These are phyloP conservation scores for Chalciporus chontae DNA, from an alignment of 768 basidiomycete species.

Conservation along the genomic window DNA sequence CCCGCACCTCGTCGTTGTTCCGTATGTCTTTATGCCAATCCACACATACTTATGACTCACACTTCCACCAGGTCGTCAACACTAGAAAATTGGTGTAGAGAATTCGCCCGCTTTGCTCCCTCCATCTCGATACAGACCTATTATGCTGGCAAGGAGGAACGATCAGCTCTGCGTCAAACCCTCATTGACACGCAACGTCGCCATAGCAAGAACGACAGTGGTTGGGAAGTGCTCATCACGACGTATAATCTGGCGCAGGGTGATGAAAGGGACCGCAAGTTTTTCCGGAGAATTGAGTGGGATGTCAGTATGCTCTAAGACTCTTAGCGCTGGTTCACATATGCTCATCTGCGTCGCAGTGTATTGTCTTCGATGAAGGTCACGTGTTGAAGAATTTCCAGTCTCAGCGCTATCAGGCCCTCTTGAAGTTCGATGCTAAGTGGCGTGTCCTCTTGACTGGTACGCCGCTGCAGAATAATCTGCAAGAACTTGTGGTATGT, in stretches of 20 bases:
- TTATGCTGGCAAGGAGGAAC: slow-evolving; percentile 90
- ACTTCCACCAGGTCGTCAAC: slow-evolving; percentile 72
- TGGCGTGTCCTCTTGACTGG: slow-evolving; percentile 95
- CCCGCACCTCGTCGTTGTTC: slow-evolving; percentile 92
- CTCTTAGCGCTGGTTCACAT: neutral
- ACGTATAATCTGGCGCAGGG: slow-evolving; percentile 95
- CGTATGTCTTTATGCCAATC: slow-evolving; percentile 51
- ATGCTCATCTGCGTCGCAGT: slow-evolving; percentile 42
- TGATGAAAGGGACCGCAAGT: slow-evolving; percentile 83
- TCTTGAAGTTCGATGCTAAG: slow-evolving; percentile 78
- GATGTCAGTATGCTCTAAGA: slow-evolving; percentile 57
- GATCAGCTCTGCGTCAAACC: slow-evolving; percentile 66
- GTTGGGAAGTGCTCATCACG: slow-evolving; percentile 93
- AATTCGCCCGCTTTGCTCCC: slow-evolving; percentile 90
- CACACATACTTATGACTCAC: slow-evolving; percentile 4
- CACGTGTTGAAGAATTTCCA: slow-evolving; percentile 97
- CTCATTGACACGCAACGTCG: slow-evolving; percentile 58
- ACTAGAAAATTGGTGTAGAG: slow-evolving; percentile 97
- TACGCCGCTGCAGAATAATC: slow-evolving; percentile 90
- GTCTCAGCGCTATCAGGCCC: slow-evolving; percentile 90
- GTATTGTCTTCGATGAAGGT: slow-evolving; percentile 94
- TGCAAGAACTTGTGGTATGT: slow-evolving; percentile 84
- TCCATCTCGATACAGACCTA: slow-evolving; percentile 84
- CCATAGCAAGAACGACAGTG: slow-evolving; percentile 46
- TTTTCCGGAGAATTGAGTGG: slow-evolving; percentile 89